A percentile compares a stretch with the other conserved stretches of the same genome.
Conservation (phyloP, 2,329 filamentous ascomycete species). For the Claviceps sp. region DNA sequence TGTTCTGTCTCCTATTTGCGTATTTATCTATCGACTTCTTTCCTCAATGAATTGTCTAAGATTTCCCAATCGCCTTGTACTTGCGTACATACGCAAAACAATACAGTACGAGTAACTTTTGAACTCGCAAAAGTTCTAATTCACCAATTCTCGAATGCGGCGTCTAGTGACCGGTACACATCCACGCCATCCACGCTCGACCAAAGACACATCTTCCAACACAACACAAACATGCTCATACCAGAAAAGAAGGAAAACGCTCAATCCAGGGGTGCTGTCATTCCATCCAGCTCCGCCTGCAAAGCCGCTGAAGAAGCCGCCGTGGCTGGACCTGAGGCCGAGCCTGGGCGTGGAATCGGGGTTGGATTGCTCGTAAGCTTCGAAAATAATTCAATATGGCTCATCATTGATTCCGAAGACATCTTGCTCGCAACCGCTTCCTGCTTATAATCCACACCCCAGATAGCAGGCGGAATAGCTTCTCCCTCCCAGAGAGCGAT, state of each 20-base stretch:
- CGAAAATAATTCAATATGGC: slow-evolving; percentile 27
- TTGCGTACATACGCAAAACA: too few relatives aligned
- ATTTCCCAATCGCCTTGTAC: too few relatives aligned
- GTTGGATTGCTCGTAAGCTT: slow-evolving; percentile 20
- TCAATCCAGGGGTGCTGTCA: slow-evolving; percentile 21
- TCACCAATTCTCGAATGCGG: too few relatives aligned
- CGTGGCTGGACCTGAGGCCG: slow-evolving; percentile 5
- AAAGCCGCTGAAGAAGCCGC: slow-evolving; percentile 15
- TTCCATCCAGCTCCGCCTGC: slow-evolving; percentile 19
- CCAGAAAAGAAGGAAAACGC: background rate
- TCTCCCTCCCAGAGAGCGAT: slow-evolving; percentile 43
- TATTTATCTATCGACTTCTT: too few relatives aligned
- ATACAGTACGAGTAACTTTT: too few relatives aligned
- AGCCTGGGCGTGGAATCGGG: too few relatives aligned
- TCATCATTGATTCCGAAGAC: slow-evolving; percentile 23
- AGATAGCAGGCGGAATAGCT: slow-evolving; percentile 39
- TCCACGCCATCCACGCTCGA: too few relatives aligned
- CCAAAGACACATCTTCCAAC: too few relatives aligned
- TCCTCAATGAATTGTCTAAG: too few relatives aligned
- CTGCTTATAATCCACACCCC: slow-evolving; percentile 38
- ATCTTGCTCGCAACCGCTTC: slow-evolving; percentile 24
- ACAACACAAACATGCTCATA: background rate
- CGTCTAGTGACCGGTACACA: too few relatives aligned
- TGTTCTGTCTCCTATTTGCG: too few relatives aligned
- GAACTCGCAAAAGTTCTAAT: too few relatives aligned